Conservation (phyloP, 73 alveolate species). For the Uronychia binucleata region DNA sequence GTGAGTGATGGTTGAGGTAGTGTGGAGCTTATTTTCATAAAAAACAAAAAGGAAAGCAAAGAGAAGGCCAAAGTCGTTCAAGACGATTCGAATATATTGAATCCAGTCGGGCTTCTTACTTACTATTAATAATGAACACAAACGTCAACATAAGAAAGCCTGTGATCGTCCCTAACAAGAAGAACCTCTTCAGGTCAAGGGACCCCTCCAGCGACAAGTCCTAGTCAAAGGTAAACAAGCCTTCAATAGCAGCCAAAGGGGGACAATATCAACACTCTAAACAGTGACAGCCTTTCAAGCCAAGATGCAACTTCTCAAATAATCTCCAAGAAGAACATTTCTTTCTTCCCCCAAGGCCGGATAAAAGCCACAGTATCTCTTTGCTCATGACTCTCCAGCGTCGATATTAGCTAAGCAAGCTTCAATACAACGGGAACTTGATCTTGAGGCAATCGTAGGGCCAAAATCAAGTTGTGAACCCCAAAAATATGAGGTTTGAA, state of each 20-base stretch:
- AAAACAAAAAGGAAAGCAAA: too few relatives aligned
- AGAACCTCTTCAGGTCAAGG: not conserved
- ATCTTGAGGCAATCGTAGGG: not conserved
- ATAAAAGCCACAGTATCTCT: not conserved
- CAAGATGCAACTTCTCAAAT: not conserved
- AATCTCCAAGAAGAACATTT: not conserved
- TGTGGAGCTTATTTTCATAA: too few relatives aligned
- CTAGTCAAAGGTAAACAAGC: not conserved
- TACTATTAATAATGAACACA: not conserved
- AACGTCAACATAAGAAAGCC: not conserved
- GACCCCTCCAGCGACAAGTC: conserved; percentile 1
- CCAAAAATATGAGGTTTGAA: not conserved
- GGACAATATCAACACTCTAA: not conserved
- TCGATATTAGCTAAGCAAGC: not conserved
- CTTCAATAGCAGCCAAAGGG: too few relatives aligned
- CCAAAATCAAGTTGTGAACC: too few relatives aligned
- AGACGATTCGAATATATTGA: not conserved
- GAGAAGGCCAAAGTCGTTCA: too few relatives aligned
- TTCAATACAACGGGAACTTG: not conserved
- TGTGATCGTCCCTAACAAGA: not conserved
- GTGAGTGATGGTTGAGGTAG: too few relatives aligned
- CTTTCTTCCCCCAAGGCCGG: not conserved
- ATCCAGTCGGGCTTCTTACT: not conserved
- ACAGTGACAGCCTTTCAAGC: not conserved
- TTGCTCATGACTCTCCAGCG: not conserved